phyloP scores from a whole-genome alignment of 257 asterid genomes.

The Cinchona pubescens region DNA sequence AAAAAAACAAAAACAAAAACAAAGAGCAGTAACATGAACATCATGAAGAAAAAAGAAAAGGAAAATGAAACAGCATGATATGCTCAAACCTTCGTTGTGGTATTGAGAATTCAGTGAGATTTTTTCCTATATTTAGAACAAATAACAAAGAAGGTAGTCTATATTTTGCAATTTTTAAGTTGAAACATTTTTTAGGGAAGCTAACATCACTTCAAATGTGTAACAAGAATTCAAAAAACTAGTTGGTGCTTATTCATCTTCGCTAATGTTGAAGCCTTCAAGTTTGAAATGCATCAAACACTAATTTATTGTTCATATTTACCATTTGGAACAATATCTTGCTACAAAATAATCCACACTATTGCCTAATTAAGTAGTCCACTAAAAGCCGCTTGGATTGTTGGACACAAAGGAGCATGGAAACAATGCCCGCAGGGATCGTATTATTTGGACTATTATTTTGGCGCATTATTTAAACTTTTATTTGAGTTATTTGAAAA shows the following conservation, averaged over 20 bases:
- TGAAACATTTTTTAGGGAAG: neutral
- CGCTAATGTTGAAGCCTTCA: neutral
- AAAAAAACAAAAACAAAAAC: too few species aligned
- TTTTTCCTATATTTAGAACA: neutral
- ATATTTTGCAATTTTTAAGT: neutral
- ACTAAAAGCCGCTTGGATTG: too few species aligned
- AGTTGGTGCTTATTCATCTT: neutral
- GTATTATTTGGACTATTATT: too few species aligned
- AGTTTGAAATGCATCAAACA: neutral
- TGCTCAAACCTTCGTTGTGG: neutral
- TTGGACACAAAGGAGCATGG: too few species aligned
- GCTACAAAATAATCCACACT: neutral
- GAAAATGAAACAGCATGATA: too few species aligned
- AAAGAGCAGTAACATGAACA: too few species aligned
- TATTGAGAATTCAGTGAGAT: neutral
- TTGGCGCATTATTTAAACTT: too few species aligned
- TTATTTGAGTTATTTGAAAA: too few species aligned
- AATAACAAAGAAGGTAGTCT: neutral
- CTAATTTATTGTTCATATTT: neutral
- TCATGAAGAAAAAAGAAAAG: too few species aligned
- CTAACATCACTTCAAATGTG: neutral
- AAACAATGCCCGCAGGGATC: too few species aligned
- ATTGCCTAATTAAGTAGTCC: neutral
- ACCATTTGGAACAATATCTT: neutral
- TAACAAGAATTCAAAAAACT: neutral